Percentiles rank a stretch among this genome's conserved stretches.
phyloP scores from a whole-genome alignment of 108 stramenopile species.

The Cylindrotheca closterium region DNA sequence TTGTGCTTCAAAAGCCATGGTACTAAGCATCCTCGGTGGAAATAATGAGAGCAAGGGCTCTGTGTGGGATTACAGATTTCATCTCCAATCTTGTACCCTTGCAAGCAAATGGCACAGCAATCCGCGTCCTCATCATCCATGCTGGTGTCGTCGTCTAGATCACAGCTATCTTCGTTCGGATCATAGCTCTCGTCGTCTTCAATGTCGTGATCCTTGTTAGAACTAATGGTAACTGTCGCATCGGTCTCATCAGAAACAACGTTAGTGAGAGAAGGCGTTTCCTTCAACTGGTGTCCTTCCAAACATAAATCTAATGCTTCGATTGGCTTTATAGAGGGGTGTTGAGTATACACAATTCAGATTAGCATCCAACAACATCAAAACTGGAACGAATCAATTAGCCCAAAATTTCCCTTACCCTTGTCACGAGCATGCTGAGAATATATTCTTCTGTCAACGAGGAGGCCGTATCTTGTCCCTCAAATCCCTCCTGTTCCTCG shows the following conservation, averaged over 20 bases:
- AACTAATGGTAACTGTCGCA: no score
- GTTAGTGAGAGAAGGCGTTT: no score
- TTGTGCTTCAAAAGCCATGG: conserved; percentile 40
- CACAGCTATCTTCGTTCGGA: not conserved
- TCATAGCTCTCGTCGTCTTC: not conserved
- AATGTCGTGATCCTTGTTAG: no score
- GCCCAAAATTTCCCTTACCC: not conserved
- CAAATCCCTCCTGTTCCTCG: not conserved
- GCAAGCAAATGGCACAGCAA: conserved; percentile 33
- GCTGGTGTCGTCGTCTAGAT: not conserved
- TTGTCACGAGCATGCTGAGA: not conserved
- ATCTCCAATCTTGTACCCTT: conserved; percentile 31
- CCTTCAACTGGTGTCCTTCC: no score
- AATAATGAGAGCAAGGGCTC: conserved; percentile 33
- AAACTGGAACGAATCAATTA: not conserved
- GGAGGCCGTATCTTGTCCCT: no score
- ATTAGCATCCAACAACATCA: not conserved
- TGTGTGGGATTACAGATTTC: conserved; percentile 34
- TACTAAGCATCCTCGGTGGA: conserved; percentile 39
- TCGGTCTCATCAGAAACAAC: no score
- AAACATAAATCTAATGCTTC: not conserved
- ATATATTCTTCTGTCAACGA: not conserved
- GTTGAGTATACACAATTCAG: no score
- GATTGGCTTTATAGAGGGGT: no score
- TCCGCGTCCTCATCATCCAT: not conserved